A percentile compares a stretch with the other conserved stretches of the same genome.
These are phyloP conservation scores for Peronospora belbahrii DNA, from an alignment of 352 stramenopile genomes.

Conservation along the genomic window DNA sequence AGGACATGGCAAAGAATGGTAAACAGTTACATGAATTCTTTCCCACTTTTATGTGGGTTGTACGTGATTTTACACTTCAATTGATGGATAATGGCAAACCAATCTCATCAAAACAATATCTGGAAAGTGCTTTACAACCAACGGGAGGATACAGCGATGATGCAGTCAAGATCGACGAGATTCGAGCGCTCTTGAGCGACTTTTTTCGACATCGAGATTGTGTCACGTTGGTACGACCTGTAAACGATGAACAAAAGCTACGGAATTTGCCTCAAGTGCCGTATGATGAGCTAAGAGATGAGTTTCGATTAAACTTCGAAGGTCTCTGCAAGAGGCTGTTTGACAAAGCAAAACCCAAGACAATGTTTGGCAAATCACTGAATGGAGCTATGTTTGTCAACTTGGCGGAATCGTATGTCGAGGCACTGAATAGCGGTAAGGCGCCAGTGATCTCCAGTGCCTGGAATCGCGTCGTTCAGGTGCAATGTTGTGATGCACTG, in stretches of 20 bases:
- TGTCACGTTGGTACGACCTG: slow-evolving; percentile 83
- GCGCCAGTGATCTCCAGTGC: slow-evolving; percentile 84
- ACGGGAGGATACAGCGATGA: slow-evolving; percentile 74
- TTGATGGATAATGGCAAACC: slow-evolving; percentile 80
- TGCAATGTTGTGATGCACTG: slow-evolving; percentile 75
- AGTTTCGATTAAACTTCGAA: slow-evolving; percentile 76
- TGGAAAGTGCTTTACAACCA: slow-evolving; percentile 82
- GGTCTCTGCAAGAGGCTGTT: slow-evolving; percentile 59
- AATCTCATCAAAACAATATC: slow-evolving; percentile 85
- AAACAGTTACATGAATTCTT: slow-evolving; percentile 74
- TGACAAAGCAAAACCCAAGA: slow-evolving; percentile 77
- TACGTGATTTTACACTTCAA: slow-evolving; percentile 86
- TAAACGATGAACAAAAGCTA: slow-evolving; percentile 82
- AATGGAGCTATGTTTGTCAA: slow-evolving; percentile 86
- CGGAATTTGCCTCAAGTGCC: slow-evolving; percentile 56
- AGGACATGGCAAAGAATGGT: slow-evolving; percentile 22
- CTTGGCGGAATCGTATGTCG: slow-evolving; percentile 72
- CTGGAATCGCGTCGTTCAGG: slow-evolving; percentile 84
- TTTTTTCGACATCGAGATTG: slow-evolving; percentile 87
- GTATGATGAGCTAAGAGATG: slow-evolving; percentile 67
- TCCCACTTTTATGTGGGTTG: slow-evolving; percentile 85
- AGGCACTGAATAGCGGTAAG: slow-evolving; percentile 84
- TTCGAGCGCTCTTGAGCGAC: slow-evolving; percentile 61
- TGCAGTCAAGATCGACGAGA: slow-evolving; percentile 69
- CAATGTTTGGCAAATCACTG: slow-evolving; percentile 74